Percentiles rank a stretch among this genome's conserved stretches.
Conservation (phyloP, 2,329 filamentous ascomycete species). For the Colletotrichum trifolii region DNA sequence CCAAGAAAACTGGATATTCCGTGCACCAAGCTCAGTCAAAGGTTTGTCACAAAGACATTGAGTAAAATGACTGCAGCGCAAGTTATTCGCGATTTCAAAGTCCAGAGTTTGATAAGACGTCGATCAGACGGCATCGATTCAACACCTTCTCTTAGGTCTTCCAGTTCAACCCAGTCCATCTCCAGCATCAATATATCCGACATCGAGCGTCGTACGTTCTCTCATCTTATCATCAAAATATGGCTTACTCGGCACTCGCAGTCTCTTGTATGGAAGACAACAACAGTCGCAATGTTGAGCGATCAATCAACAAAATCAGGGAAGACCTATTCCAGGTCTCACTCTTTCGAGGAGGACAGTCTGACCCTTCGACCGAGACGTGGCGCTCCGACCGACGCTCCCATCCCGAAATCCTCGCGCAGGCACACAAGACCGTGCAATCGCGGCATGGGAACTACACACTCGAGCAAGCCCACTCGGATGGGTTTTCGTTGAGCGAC, state of each 20-base stretch:
- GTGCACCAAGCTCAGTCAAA: too few relatives aligned
- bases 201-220: background rate
- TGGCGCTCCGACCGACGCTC: background rate
- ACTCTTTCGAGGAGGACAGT: background rate
- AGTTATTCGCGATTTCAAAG: too few relatives aligned
- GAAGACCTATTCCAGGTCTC: conserved; percentile 1
- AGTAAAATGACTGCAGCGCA: too few relatives aligned
- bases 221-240: background rate
- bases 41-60: too few relatives aligned
- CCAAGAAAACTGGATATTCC: too few relatives aligned
- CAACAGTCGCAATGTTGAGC: background rate
- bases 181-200: background rate
- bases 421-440: background rate
- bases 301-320: background rate
- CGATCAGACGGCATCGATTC: too few relatives aligned
- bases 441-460: background rate
- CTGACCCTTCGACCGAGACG: background rate
- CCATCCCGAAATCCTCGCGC: background rate
- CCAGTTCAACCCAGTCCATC: background rate
- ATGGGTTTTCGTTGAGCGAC: background rate
- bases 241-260: conserved; percentile 9
- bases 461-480: background rate
- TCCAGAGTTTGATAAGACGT: too few relatives aligned
- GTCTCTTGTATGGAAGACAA: background rate
- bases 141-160: background rate